Percentiles rank a stretch among this genome's conserved stretches.
Conservation (phyloP, 176 grass and related monocot species). For the Oryza glumipatula region DNA sequence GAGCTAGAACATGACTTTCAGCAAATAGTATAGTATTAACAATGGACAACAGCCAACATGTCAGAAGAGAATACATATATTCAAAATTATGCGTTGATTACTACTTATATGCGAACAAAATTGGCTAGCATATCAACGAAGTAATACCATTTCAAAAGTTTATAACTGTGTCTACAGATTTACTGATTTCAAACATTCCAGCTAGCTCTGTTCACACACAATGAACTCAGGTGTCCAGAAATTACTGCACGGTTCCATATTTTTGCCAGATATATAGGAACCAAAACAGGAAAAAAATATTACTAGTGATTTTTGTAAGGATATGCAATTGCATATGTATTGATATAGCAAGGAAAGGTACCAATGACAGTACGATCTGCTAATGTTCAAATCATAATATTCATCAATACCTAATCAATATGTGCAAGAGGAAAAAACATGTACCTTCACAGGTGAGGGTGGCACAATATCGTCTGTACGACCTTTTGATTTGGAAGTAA, state of each 20-base stretch:
- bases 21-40: conserved; percentile 1
- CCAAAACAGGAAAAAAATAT: background rate
- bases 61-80: conserved; percentile 1
- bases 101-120: background rate
- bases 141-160: conserved; percentile 20
- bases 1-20: conserved; percentile 20
- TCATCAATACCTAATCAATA: conserved; percentile 11
- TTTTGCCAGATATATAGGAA: background rate
- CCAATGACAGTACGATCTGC: background rate
- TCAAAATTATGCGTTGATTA: conserved; percentile 9
- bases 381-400: conserved; percentile 33
- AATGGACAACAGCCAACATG: background rate
- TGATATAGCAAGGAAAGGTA: background rate
- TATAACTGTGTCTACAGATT: background rate
- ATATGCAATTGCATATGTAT: conserved; percentile 15
- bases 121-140: conserved; percentile 1
- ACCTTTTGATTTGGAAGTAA: conserved; percentile 86
- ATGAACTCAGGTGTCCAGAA: conserved; percentile 3
- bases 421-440: conserved; percentile 31
- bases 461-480: conserved; percentile 55
- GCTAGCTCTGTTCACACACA: background rate
- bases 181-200: conserved; percentile 26
- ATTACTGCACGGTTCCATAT: background rate
- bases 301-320: background rate
- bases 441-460: conserved; percentile 71